Percentiles rank a stretch among this genome's conserved stretches.
Conservation (phyloP, 192 early-diverging fungal genomes). For the Anaeromyces robustus region DNA sequence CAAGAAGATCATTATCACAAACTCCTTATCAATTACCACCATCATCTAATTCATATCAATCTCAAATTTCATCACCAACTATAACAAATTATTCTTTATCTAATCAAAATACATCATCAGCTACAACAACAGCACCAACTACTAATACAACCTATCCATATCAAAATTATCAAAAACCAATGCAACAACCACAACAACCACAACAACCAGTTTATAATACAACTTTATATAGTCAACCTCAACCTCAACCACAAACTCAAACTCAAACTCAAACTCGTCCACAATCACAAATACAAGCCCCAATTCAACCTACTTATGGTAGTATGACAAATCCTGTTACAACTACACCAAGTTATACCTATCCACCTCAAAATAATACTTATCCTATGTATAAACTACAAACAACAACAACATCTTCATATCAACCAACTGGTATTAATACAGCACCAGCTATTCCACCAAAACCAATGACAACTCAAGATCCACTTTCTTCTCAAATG, state of each 20-base stretch:
- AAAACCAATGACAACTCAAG: not conserved
- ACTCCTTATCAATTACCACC: not conserved
- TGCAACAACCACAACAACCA: not conserved
- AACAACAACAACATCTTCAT: too few relatives aligned
- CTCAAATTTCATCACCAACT: not conserved
- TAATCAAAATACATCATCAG: slow-evolving; percentile 4
- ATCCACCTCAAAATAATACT: not conserved
- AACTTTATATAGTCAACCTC: not conserved
- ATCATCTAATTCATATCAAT: not conserved
- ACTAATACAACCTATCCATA: slow-evolving; percentile 8
- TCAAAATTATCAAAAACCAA: not conserved
- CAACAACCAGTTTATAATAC: not conserved
- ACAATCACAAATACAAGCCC: not conserved
- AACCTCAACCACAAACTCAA: not conserved
- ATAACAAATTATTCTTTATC: not conserved
- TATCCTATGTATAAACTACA: not conserved
- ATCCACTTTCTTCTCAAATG: not conserved
- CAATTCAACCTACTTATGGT: not conserved
- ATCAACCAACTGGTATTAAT: not conserved
- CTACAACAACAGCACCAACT: slow-evolving; percentile 11
- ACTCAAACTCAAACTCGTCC: too few relatives aligned
- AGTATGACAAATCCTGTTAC: not conserved
- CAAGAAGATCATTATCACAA: not conserved
- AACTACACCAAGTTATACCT: not conserved
- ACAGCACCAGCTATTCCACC: not conserved